A percentile compares a stretch with the other conserved stretches of the same genome.
These are phyloP conservation scores for Nemania sp. DNA, from an alignment of 2,329 filamentous ascomycete genomes.

Conservation along the genomic window DNA sequence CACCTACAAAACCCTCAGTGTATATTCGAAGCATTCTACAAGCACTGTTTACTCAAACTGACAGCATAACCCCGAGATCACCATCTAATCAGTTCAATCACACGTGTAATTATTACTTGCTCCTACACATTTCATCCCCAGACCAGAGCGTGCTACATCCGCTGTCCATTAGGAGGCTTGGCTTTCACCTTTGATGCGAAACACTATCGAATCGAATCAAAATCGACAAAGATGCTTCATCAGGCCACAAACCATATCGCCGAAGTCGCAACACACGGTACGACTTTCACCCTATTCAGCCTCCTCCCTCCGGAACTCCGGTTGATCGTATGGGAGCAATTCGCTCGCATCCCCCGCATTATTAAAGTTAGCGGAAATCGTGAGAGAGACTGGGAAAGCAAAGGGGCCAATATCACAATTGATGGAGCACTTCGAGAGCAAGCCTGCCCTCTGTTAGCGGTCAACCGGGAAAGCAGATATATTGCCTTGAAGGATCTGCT, in stretches of 20 bases:
- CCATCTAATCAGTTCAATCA: no score
- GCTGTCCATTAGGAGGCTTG: no score
- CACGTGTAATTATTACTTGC: no score
- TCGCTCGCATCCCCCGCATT: constrained; percentile 5
- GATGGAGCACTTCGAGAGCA: background rate
- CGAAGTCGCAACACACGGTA: no score
- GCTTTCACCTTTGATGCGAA: no score
- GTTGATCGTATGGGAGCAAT: constrained; percentile 20
- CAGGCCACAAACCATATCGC: background rate
- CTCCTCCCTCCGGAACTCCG: constrained; percentile 10
- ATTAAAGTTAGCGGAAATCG: background rate
- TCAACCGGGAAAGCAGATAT: background rate
- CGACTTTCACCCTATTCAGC: background rate
- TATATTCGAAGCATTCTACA: no score
- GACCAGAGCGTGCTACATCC: no score
- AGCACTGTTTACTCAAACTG: no score
- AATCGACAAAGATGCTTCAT: background rate
- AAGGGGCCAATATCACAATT: background rate
- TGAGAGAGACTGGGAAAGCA: background rate
- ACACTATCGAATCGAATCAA: no score
- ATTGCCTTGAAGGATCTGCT: background rate
- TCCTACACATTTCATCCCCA: no score
- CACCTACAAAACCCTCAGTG: no score
- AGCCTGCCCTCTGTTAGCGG: background rate
- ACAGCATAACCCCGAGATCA: no score